Conservation (phyloP, 768 basidiomycete species). For the Tylopilus plumbeoviolaceoides region DNA sequence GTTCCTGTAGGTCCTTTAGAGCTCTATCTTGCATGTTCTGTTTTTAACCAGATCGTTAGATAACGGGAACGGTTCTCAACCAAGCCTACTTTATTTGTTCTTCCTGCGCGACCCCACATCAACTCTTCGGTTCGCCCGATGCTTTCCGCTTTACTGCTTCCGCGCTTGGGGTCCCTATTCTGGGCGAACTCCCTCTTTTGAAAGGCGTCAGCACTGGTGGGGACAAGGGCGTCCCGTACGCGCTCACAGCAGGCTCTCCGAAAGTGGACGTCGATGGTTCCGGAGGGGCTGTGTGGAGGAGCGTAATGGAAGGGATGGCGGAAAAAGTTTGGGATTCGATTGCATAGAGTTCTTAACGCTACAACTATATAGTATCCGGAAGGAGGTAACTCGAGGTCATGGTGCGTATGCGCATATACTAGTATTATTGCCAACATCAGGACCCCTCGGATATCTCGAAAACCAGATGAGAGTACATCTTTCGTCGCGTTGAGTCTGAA, state of each 20-base stretch:
- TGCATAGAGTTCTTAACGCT: background rate
- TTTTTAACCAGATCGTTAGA: conserved; percentile 40
- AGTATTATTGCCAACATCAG: no score
- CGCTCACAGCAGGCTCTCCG: conserved; percentile 21
- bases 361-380: background rate
- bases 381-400: no score
- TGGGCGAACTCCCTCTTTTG: conserved; percentile 82
- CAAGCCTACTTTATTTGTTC: conserved; percentile 82
- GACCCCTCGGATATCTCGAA: no score
- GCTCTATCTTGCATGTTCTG: background rate
- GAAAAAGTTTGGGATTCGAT: conserved; percentile 29
- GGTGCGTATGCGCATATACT: no score
- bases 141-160: conserved; percentile 57
- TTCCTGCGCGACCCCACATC: conserved; percentile 58
- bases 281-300: conserved; percentile 31
- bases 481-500: no score
- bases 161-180: conserved; percentile 55
- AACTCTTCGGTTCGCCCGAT: conserved; percentile 68
- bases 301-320: conserved; percentile 29
- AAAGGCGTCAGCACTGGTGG: conserved; percentile 67
- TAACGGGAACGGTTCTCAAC: conserved; percentile 84
- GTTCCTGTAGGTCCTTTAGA: conserved; percentile 62
- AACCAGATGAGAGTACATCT: no score
- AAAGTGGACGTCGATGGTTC: conserved; percentile 19
- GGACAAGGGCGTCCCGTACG: conserved; percentile 63